Conservation (phyloP, 2,329 filamentous ascomycete species). For the Colletotrichum musae region DNA sequence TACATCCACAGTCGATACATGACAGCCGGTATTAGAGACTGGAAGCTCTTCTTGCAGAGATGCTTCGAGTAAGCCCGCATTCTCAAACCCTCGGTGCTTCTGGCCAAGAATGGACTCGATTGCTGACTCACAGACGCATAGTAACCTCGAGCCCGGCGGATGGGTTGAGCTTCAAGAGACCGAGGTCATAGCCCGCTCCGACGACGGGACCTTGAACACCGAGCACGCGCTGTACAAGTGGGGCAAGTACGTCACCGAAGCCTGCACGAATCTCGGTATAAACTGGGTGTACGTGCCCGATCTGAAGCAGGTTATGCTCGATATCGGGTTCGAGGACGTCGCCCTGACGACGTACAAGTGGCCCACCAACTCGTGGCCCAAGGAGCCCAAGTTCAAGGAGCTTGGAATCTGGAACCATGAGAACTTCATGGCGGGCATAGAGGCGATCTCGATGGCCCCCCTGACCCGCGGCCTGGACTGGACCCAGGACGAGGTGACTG, state of each 20-base stretch:
- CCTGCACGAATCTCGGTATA: background rate
- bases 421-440: conserved; percentile 51
- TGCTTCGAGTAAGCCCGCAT: conserved; percentile 16
- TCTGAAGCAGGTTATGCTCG: conserved; percentile 55
- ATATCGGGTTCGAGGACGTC: conserved; percentile 66
- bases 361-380: conserved; percentile 54
- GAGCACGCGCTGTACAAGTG: conserved; percentile 14
- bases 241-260: background rate
- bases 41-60: conserved; percentile 43
- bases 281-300: conserved; percentile 45
- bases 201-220: conserved; percentile 55
- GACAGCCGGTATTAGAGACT: conserved; percentile 40
- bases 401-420: conserved; percentile 50
- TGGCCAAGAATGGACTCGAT: background rate
- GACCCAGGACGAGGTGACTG: conserved; percentile 50
- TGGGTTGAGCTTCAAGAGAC: conserved; percentile 61
- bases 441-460: conserved; percentile 52
- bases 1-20: conserved; percentile 44
- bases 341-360: conserved; percentile 43
- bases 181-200: conserved; percentile 52
- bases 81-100: no score
- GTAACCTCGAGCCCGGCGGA: conserved; percentile 57
- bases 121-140: background rate
- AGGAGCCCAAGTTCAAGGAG: conserved; percentile 50
- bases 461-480: conserved; percentile 52